Percentiles rank a stretch among this genome's conserved stretches.
These are phyloP conservation scores for Blumeria hordei DNA, from an alignment of 2,329 filamentous ascomycete genomes.

Conservation along the genomic window DNA sequence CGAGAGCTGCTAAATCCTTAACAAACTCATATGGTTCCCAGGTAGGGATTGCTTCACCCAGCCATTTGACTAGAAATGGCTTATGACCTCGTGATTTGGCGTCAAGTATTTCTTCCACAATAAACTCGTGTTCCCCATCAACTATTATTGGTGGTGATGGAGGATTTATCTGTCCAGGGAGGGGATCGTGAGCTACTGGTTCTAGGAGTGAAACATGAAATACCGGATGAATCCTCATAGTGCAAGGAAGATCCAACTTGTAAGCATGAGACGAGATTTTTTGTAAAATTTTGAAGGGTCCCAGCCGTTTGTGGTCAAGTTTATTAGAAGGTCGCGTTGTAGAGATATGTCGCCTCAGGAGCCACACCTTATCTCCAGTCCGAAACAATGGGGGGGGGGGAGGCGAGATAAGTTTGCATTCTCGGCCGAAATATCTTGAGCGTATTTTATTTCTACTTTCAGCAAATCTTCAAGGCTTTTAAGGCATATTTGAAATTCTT, in stretches of 20 bases:
- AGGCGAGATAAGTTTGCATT: background rate
- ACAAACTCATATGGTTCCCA: background rate
- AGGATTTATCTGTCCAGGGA: background rate
- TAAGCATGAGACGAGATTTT: background rate
- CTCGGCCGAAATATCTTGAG: background rate
- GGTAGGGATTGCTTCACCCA: background rate
- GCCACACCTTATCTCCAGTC: slow-evolving; percentile 1
- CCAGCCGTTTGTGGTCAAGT: background rate
- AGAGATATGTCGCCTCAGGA: background rate
- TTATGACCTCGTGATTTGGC: background rate
- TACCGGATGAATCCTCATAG: slow-evolving; percentile 1
- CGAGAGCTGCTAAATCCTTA: background rate
- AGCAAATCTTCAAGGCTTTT: background rate
- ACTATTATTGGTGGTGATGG: background rate
- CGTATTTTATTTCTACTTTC: background rate
- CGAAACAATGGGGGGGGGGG: background rate
- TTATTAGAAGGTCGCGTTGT: background rate
- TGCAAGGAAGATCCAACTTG: background rate
- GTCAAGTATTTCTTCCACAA: background rate
- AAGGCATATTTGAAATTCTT: background rate
- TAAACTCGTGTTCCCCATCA: background rate
- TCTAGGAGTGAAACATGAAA: slow-evolving; percentile 2
- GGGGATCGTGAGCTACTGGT: background rate
- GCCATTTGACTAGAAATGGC: background rate
- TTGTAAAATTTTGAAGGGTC: slow-evolving; percentile 1